Conservation (phyloP, 305 asterid species). For the Euphrasia arctica region DNA sequence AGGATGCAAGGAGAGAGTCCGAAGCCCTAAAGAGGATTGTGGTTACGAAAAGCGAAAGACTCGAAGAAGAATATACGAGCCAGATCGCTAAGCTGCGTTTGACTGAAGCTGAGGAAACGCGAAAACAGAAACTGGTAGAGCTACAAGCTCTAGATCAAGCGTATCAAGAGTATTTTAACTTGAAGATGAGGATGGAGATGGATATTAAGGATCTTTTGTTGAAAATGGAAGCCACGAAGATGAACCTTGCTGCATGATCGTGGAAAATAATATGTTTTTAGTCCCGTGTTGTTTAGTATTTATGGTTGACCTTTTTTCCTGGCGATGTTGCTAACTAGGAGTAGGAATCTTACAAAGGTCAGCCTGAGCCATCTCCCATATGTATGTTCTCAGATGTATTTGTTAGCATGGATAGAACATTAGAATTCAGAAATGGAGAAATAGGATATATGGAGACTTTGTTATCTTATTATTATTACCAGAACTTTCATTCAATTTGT, state of each 20-base stretch:
- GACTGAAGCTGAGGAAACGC: slow-evolving; percentile 84
- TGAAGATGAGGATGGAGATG: slow-evolving; percentile 91
- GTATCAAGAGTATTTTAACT: slow-evolving; percentile 64
- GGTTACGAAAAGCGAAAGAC: slow-evolving; percentile 51
- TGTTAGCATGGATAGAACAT: too few relatives aligned
- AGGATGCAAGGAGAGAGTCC: slow-evolving; percentile 86
- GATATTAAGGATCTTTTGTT: slow-evolving; percentile 83
- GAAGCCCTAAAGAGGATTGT: slow-evolving; percentile 76
- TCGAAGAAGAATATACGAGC: slow-evolving; percentile 38
- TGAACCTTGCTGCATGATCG: slow-evolving; percentile 55
- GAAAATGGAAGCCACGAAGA: slow-evolving; percentile 87
- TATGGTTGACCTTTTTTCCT: slow-evolving; percentile 33
- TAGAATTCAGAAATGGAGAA: slow-evolving; percentile 5
- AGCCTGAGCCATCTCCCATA: too few relatives aligned
- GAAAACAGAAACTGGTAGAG: slow-evolving; percentile 80
- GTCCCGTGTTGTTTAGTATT: slow-evolving; percentile 12
- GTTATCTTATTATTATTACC: slow-evolving; percentile 16
- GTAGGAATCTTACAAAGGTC: too few relatives aligned
- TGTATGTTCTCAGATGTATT: too few relatives aligned
- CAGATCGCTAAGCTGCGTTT: slow-evolving; percentile 65
- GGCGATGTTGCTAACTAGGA: slow-evolving; percentile 39
- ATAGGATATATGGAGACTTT: slow-evolving; percentile 21
- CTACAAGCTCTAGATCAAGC: slow-evolving; percentile 62
- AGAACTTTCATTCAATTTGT: slow-evolving; percentile 1
- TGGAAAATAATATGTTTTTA: background rate